Percentiles rank a stretch among this genome's conserved stretches.
Evolutionary conservation across 208 protist genomes (phyloP).

Genomic region (Plasmodiophora brassicae): DNA sequence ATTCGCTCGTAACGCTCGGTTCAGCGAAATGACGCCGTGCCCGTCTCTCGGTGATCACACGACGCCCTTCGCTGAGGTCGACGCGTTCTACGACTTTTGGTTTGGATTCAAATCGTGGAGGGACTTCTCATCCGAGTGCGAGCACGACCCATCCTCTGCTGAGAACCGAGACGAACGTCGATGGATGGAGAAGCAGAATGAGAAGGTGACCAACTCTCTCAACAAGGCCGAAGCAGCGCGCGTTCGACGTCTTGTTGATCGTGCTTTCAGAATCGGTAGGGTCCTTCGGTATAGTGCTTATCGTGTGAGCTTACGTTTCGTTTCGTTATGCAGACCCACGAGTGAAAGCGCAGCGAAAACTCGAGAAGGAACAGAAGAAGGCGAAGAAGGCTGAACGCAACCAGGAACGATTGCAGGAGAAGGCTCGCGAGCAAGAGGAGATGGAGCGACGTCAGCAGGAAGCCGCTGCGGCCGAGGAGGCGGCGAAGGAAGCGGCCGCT

Average conservation of each 20-base stretch:
- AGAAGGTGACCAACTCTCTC: background rate
- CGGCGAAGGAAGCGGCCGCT: background rate
- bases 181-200: background rate
- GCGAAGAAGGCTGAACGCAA: background rate
- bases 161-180: background rate
- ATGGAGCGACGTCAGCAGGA: too few species aligned
- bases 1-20: background rate
- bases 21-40: background rate
- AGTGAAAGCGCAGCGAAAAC: background rate
- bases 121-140: background rate
- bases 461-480: background rate
- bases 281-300: too few species aligned
- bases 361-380: background rate
- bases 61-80: background rate
- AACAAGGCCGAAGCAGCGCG: background rate
- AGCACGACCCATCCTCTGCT: background rate
- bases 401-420: background rate
- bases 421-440: background rate
- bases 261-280: background rate
- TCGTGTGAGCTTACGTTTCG: too few species aligned
- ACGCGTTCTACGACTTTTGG: background rate
- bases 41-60: background rate
- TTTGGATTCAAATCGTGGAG: background rate
- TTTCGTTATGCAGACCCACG: too few species aligned
- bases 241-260: background rate